A percentile compares a stretch with the other conserved stretches of the same genome.
Conservation (phyloP, 495 filamentous ascomycete genomes). For the Trichoderma asperelloides region DNA sequence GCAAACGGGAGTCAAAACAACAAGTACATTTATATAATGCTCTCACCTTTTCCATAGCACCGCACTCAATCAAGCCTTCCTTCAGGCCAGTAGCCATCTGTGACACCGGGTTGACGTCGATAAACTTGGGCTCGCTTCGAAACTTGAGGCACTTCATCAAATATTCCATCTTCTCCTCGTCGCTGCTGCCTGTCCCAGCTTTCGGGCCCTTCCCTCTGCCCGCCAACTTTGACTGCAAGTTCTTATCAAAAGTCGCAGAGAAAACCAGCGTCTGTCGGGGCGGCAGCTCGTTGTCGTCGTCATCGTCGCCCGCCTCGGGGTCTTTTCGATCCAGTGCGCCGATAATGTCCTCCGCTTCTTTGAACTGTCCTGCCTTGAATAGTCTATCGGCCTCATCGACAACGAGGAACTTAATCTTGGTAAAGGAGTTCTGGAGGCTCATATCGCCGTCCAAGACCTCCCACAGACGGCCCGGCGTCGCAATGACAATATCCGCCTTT, state of each 20-base stretch:
- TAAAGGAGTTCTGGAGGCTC: slow-evolving; percentile 51
- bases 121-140: slow-evolving; percentile 71
- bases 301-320: slow-evolving; percentile 30
- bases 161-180: slow-evolving; percentile 77
- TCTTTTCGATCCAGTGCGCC: slow-evolving; percentile 56
- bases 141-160: slow-evolving; percentile 86
- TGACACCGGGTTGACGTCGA: slow-evolving; percentile 78
- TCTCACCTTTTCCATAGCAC: slow-evolving; percentile 77
- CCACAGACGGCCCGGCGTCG: slow-evolving; percentile 89
- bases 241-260: slow-evolving; percentile 89
- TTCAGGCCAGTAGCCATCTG: slow-evolving; percentile 82
- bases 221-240: slow-evolving; percentile 79
- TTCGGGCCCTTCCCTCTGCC: slow-evolving; percentile 26
- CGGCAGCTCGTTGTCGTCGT: slow-evolving; percentile 23
- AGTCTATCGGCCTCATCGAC: slow-evolving; percentile 93
- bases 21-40: background rate
- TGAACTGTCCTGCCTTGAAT: slow-evolving; percentile 87
- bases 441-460: slow-evolving; percentile 67
- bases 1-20: slow-evolving; percentile 7
- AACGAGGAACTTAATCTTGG: slow-evolving; percentile 68
- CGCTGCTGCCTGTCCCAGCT: slow-evolving; percentile 48
- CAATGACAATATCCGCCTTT: slow-evolving; percentile 78
- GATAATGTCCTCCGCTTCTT: slow-evolving; percentile 83
- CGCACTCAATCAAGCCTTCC: slow-evolving; percentile 87
- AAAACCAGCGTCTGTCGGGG: slow-evolving; percentile 84